Conservation (phyloP, 1,139 yeast genomes). For the Blastobotrys persicus region DNA sequence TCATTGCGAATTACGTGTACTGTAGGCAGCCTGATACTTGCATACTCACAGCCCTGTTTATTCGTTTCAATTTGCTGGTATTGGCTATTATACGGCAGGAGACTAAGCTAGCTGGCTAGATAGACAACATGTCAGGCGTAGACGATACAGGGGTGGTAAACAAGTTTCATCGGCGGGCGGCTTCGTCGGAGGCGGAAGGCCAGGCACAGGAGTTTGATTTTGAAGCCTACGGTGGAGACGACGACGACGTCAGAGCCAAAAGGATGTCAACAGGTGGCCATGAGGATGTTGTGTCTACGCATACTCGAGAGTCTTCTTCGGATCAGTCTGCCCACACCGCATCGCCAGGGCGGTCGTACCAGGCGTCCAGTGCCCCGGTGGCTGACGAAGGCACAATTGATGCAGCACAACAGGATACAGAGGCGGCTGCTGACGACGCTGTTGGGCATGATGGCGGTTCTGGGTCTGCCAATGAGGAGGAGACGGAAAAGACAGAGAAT, state of each 20-base stretch:
- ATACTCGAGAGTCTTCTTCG: conserved; percentile 3
- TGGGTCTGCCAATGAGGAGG: conserved; percentile 1
- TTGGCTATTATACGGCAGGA: neutral
- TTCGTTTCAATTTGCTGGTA: neutral
- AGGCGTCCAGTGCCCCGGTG: conserved; percentile 1
- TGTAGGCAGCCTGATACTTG: neutral
- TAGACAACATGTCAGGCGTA: neutral
- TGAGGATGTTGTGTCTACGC: neutral
- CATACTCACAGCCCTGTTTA: too few relatives aligned
- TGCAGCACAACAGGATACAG: too few relatives aligned
- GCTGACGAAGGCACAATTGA: neutral
- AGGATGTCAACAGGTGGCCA: neutral
- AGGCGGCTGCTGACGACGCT: neutral
- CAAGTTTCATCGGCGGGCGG: conserved; percentile 1
- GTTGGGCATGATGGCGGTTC: neutral
- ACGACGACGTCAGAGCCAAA: neutral
- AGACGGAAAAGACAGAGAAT: conserved; percentile 1
- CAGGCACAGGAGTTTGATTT: conserved; percentile 4
- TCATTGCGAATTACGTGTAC: neutral
- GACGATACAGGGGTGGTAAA: neutral
- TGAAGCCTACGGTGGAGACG: neutral
- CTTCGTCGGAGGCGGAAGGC: neutral
- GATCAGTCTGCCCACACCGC: conserved; percentile 5
- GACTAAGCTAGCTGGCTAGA: neutral
- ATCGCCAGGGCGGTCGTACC: conserved; percentile 4